Base-by-base conservation (phyloP, 495 filamentous ascomycete genomes). In the Penicillium fimorum region DNA sequence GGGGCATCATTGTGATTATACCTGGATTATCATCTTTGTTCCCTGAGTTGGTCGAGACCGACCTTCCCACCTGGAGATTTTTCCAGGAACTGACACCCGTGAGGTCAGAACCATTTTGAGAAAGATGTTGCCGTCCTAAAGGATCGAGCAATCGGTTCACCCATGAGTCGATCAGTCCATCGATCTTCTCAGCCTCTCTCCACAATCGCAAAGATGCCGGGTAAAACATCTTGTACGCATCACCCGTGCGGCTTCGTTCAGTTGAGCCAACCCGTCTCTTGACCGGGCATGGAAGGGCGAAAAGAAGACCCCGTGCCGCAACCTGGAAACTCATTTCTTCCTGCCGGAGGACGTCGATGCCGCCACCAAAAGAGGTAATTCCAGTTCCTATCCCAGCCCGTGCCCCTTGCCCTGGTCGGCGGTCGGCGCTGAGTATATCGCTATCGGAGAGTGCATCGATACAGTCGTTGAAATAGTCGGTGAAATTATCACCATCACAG, bases 291-390 rank as follows among this genome's bases (percentile, higher is more conserved):
- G 94, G 94, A 20, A 99, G 79, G 12, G 84, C 84, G 64, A 96
- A 91, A 1, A 95, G 70, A 33, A 96, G 65, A 2, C 95, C 92
- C 7, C 92, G 84, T 3, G 92, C 87, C 24, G 90, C 90, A 46
- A 90, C 82, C 54, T 97, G 92, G 60, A 96, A 97, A 33, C 86
- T 83, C 52, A 97, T 90, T 62, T 99, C 94, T 47, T 96, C 90
- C 68, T 96, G 92, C 24, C 93, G 85, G 2, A 97, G 70, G 32
- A 81, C 74, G 57, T 96, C 92, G 17, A 85, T 79, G 6, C 83
- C 83, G 8, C 83, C 65, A 38, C 72, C 78, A 63, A 54, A 60
- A 50, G 51, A 71, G 72, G 42, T 77, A 69, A 25, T 70, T 59
- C 63, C 77, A 47, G 78, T 77, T 12, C 77, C 73, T 13, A 66